Base-by-base conservation (phyloP, 805 yeast species). In the Metschnikowia vanudenii region DNA sequence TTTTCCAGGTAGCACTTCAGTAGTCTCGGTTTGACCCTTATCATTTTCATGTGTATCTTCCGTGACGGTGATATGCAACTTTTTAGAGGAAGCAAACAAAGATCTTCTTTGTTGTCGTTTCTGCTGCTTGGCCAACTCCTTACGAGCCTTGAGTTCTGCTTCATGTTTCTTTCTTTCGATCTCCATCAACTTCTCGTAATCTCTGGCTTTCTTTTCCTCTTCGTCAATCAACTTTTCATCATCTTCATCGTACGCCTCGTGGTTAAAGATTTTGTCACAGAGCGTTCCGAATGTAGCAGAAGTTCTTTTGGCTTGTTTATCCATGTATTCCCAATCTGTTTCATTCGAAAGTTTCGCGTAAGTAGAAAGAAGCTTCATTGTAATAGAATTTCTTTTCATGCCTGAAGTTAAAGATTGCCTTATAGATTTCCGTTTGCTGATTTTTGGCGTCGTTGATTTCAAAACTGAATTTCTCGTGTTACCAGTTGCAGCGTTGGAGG, bases 261-360 rank as follows among this genome's bases (percentile, higher is more conserved):
- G 85, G 56, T 80, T 85, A 71, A 85, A 85, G 47, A 85, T 80
- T 63, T 80, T 82, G 66, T 85, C 92, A 70, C 89, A 84, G 36
- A 85, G 69, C 2, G 85, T 78, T 11, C 90, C 94, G 70, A 85
- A 85, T 51, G 85, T 86, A 13, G 88, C 82, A 31, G 88, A 81
- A 1, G 91, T 84, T 64, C 94, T 75, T 64, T 79, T 84, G 5
- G 89, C 82, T 61, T 82, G 88, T 57, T 78, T 81, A 56, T 84
- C 87, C 64, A 84, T 78, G 55, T 78, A 78, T 56, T 81, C 85
- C 81, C 88, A 80, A 50, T 81, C 85, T 35, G 77, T 73, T 47
- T 81, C 84, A 38, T 75, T 75, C 3, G 88, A 75, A 50, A 85
- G 67, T 59, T 81, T 84, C 29, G 92, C 88, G 63, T 85, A 85